phyloP scores from a whole-genome alignment of 805 yeast genomes.

The Metschnikowia colocasiae region DNA sequence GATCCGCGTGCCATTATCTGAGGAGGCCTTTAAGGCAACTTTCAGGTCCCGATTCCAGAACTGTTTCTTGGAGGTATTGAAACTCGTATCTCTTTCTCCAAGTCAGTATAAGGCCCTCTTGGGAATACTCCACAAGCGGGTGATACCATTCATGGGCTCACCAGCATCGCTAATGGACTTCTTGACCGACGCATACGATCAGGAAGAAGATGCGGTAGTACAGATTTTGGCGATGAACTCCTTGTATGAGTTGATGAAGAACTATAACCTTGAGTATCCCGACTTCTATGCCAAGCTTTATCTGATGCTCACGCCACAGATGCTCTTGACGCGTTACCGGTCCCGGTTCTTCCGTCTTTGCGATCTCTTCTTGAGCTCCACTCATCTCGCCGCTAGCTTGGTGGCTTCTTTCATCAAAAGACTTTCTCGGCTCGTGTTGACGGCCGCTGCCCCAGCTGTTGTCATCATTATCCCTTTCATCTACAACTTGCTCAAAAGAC shows the following conservation, averaged over 20 bases:
- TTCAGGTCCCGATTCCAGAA: conserved; percentile 69
- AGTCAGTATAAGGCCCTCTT: conserved; percentile 67
- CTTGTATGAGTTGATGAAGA: conserved; percentile 77
- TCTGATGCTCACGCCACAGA: conserved; percentile 67
- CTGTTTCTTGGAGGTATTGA: conserved; percentile 57
- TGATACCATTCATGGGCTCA: conserved; percentile 74
- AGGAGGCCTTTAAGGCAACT: conserved; percentile 36
- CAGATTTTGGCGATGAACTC: conserved; percentile 85
- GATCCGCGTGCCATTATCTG: conserved; percentile 35
- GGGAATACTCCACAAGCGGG: conserved; percentile 71
- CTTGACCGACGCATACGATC: conserved; percentile 77
- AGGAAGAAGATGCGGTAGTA: conserved; percentile 42
- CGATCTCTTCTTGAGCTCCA: conserved; percentile 79
- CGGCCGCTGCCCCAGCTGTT: conserved; percentile 84
- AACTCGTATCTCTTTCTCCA: conserved; percentile 43
- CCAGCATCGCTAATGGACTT: conserved; percentile 92
- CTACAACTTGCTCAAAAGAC: conserved; percentile 83
- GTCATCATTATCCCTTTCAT: conserved; percentile 87
- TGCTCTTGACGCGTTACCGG: conserved; percentile 75
- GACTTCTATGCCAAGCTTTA: conserved; percentile 82
- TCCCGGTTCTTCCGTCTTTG: conserved; percentile 84
- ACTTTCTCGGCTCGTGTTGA: conserved; percentile 67
- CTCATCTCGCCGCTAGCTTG: conserved; percentile 78
- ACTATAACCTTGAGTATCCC: conserved; percentile 85
- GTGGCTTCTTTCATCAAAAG: conserved; percentile 88